These are phyloP conservation scores for Xylaria polymorpha DNA, from an alignment of 2,329 filamentous ascomycete species.

Conservation along the genomic window DNA sequence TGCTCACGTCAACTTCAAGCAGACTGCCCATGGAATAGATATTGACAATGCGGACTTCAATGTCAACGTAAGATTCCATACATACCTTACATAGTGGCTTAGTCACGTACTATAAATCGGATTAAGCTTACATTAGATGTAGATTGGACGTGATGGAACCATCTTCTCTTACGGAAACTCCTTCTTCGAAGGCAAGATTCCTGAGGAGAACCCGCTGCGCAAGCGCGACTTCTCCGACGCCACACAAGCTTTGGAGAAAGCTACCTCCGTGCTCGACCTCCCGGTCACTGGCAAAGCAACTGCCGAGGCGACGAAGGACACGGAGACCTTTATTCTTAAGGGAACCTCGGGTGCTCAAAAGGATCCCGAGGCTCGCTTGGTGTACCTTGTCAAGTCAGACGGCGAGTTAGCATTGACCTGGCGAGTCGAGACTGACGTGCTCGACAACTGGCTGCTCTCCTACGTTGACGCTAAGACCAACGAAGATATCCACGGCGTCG, in stretches of 20 bases:
- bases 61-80: slow-evolving; percentile 63
- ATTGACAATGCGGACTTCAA: slow-evolving; percentile 72
- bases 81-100: background rate
- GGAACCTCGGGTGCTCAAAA: slow-evolving; percentile 61
- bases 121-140: slow-evolving; percentile 30
- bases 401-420: slow-evolving; percentile 63
- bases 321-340: slow-evolving; percentile 58
- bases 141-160: slow-evolving; percentile 64
- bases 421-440: slow-evolving; percentile 68
- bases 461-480: slow-evolving; percentile 65
- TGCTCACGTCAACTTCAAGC: slow-evolving; percentile 69
- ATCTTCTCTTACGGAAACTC: slow-evolving; percentile 69
- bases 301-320: slow-evolving; percentile 53
- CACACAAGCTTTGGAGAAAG: slow-evolving; percentile 56
- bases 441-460: slow-evolving; percentile 68
- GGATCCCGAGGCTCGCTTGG: slow-evolving; percentile 66
- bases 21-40: slow-evolving; percentile 67
- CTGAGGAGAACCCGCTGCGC: slow-evolving; percentile 53
- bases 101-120: background rate
- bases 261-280: slow-evolving; percentile 54
- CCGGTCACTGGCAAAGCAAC: slow-evolving; percentile 56
- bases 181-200: slow-evolving; percentile 57
- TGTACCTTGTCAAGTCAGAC: slow-evolving; percentile 64
- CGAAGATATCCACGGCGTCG: slow-evolving; percentile 62
- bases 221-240: slow-evolving; percentile 59